Evolutionary conservation across 2,329 filamentous ascomycete species (phyloP), one percentile per base, ranked within the genome.

Genomic region (Aureobasidium vineae): DNA sequence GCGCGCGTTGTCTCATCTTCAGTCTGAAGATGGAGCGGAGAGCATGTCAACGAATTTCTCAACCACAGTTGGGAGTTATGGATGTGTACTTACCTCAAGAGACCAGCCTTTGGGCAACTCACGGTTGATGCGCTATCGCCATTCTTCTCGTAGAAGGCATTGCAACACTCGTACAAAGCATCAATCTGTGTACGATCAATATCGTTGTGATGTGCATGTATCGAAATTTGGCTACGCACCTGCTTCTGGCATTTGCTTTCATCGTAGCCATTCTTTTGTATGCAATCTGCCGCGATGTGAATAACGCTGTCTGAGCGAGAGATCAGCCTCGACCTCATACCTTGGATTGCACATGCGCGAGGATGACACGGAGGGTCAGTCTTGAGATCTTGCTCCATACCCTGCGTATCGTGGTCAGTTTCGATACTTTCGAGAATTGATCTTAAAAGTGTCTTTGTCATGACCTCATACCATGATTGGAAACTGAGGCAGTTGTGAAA

Each of bases 131-230:
- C 92, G 28, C 87, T 79, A 66, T 96, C 88, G 19, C 95, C 93
- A 68, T 90, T 85, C 66, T 85, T 84, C 72, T 88, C 81, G 79
- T 99, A 98, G 76, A 98, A 97, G 15, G 86, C 85, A 73, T 93
- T 88, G 78, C 95, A 99, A 79, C 95, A 99, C 72, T 95, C 89
- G 78, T 98, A 99, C 28, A 99, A 81, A 2, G 92, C 91, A 75
- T 94, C 88, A 66, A 99, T 85, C 73, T 21, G 49, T n/a, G 31
- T 6, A 16, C 13, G 19, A 49, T 47, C 33, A 52, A 19, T 21
- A 59, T 19, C 13, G 8, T 31, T 26, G 1, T 33, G 16, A 52
- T 43, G 26, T 13, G 60, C 16, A 28, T 52, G 59, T 15, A 31
- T 28, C 3, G 67, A 38, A 38, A 33, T 2, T 52, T 7, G 26